Base-by-base conservation (phyloP, 331 rosid genomes). In the Dryas integrifolia region DNA sequence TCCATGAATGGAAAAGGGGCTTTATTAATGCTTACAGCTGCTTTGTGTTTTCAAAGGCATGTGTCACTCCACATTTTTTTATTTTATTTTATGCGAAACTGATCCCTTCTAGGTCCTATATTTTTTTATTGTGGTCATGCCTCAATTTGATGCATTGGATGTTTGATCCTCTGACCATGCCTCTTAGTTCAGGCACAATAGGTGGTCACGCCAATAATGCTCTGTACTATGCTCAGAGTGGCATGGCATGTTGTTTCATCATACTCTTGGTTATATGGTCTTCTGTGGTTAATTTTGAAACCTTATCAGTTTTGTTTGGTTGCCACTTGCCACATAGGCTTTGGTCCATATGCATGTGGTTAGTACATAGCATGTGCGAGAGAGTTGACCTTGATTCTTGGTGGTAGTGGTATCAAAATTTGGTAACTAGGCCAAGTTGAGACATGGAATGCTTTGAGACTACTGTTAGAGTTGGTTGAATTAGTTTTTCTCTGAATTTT, bases 301-400 rank as follows among this genome's bases (percentile, higher is more conserved):
- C 46, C 16, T 9, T 50, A 9, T 38, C 9, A 11, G 26, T 61
- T 52, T 39, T 40, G 73, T 69, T 69, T 39, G 40, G 43, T 40
- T 53, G 63, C 30, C 18, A 41, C 49, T 18, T 18, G 21, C 21
- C 21, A 18, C 21, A 35, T 40, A 62, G 9, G 50, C 43, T 40
- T 51, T 4, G 10, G 24, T 59, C 40, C 58, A 52, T 35, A 51
- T 51, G 49, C 50, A 52, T n/a, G 38, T 39, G 60, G 5, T 49
- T 67, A 40, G 60, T 51, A n/a, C 48, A n/a, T 68, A 50, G 40
- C 26, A 7, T 10, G 40, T 24, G 3, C 12, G 21, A 69, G 18
- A 69, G n/a, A 69, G 51, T 53, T 52, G 50, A 52, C 50, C 48
- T 40, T 52, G 72, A 38, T 39, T 68, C 48, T 50, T 6, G n/a